Evolutionary conservation across 2,329 filamentous ascomycete species (phyloP), one percentile per base, ranked within the genome.

Genomic region (Tolypocladium amazonense): DNA sequence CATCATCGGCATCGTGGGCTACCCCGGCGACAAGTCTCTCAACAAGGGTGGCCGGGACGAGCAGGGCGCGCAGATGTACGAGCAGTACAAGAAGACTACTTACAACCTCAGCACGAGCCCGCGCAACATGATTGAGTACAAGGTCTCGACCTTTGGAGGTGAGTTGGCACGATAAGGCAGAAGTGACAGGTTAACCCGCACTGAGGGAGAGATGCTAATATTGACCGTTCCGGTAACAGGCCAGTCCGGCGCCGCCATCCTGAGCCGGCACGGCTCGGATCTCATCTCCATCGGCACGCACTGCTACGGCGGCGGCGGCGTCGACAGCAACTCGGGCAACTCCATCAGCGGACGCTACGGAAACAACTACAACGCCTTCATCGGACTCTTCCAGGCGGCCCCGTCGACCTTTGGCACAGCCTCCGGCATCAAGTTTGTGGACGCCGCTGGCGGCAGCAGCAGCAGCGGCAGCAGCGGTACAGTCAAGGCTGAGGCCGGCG

Each of bases 261-360:
- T 54, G 18, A n/a, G 50, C 20, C 50, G 50, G 5, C 12, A 23
- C 12, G 50, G 50, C 30, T 9, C 50, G 11, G 9, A 37, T 11
- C 38, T 65, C 15, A 45, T 58, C 8, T 60, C 63, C 11, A 70
- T 72, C 23, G 68, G 69, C 39, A 66, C 67, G 1, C 70, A 73
- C 59, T 67, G 64, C 23, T 69, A 68, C 55, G 65, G 66, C 14
- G 63, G 64, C 15, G 64, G 63, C 1, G 58, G 58, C 25, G 35
- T 15, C 33, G 68, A 66, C 7, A 64, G 33, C 3, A 70, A 70
- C 57, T 64, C 64, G 38, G 69, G 66, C n/a, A 70, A 63, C 57
- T 37, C 66, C 5, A 70, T 71, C 27, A 61, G 62, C 9, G 60
- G 61, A 1, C 11, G 47, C 0, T 52, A 62, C 20, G 69, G 68